Evolutionary conservation across 257 asterid species (phyloP).

Genomic region (Coffea canephora): DNA sequence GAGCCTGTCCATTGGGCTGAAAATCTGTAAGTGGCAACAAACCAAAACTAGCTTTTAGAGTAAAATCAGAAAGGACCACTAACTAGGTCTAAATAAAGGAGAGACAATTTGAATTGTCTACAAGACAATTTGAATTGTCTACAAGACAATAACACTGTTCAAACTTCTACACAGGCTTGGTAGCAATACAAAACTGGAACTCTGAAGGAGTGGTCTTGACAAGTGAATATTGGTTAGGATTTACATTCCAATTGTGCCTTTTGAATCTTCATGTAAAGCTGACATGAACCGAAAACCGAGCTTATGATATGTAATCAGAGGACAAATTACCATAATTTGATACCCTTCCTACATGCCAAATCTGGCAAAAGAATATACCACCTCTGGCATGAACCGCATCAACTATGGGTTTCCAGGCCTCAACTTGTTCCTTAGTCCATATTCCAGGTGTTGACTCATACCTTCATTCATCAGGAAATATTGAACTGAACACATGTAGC

Average conservation of each 20-base stretch:
- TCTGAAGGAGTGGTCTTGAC: background rate
- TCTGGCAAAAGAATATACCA: conserved; percentile 32
- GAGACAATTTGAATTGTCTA: background rate
- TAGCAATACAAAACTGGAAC: background rate
- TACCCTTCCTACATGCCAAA: conserved; percentile 32
- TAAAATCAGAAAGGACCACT: background rate
- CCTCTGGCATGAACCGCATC: conserved; percentile 38
- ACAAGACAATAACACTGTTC: background rate
- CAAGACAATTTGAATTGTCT: background rate
- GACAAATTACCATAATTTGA: conserved; percentile 19
- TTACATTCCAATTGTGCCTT: background rate
- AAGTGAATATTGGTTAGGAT: background rate
- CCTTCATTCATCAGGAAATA: background rate
- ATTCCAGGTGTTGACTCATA: conserved; percentile 23
- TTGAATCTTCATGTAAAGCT: no score
- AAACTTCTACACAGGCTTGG: background rate
- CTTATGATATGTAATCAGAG: background rate
- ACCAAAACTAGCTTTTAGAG: background rate
- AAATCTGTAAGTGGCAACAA: conserved; percentile 32
- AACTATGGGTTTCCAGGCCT: conserved; percentile 45
- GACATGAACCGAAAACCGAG: background rate
- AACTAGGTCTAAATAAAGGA: background rate
- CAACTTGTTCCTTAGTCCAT: conserved; percentile 39
- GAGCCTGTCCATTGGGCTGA: conserved; percentile 71
- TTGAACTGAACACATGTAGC: no score